Evolutionary conservation across 192 early-diverging fungal species (phyloP).

Genomic region (Entomortierella beljakovae): DNA sequence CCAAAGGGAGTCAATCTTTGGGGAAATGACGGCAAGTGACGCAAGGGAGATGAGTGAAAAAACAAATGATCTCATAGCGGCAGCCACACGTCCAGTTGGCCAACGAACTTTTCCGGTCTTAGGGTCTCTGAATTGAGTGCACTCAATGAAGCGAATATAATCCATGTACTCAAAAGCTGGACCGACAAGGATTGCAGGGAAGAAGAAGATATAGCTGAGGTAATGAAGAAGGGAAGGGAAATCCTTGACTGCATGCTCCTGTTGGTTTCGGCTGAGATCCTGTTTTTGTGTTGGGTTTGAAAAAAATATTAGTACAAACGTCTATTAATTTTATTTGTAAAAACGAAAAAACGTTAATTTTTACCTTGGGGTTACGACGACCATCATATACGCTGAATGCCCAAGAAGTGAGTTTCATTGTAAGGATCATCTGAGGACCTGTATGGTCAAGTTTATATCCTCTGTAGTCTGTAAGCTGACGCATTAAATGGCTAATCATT

Average conservation of each 20-base stretch:
- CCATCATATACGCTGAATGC: constrained; percentile 90
- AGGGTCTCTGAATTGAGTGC: constrained; percentile 42
- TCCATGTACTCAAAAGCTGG: constrained; percentile 85
- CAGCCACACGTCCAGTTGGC: constrained; percentile 37
- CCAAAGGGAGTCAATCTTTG: constrained; percentile 45
- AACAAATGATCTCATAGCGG: constrained; percentile 43
- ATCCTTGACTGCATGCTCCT: constrained; percentile 64
- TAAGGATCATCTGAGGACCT: constrained; percentile 93
- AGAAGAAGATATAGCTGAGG: constrained; percentile 92
- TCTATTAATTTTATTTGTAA: too few relatives aligned
- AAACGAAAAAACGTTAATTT: neutral
- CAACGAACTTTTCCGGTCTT: constrained; percentile 49
- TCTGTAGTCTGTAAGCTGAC: constrained; percentile 57
- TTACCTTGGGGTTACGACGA: constrained; percentile 54
- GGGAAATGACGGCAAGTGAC: constrained; percentile 48
- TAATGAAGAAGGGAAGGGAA: constrained; percentile 81
- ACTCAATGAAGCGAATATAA: constrained; percentile 62
- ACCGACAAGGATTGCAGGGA: constrained; percentile 85
- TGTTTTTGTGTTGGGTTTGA: constrained; percentile 28
- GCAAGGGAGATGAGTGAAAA: constrained; percentile 48
- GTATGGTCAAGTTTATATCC: constrained; percentile 83
- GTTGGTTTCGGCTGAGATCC: constrained; percentile 76
- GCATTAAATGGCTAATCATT: constrained; percentile 58
- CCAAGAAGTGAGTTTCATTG: constrained; percentile 92
- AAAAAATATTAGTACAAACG: too few relatives aligned